Percentiles rank a stretch among this genome's conserved stretches.
These are phyloP conservation scores for Lagerstroemia fauriei DNA, from an alignment of 441 rosid genomes.

Conservation along the genomic window DNA sequence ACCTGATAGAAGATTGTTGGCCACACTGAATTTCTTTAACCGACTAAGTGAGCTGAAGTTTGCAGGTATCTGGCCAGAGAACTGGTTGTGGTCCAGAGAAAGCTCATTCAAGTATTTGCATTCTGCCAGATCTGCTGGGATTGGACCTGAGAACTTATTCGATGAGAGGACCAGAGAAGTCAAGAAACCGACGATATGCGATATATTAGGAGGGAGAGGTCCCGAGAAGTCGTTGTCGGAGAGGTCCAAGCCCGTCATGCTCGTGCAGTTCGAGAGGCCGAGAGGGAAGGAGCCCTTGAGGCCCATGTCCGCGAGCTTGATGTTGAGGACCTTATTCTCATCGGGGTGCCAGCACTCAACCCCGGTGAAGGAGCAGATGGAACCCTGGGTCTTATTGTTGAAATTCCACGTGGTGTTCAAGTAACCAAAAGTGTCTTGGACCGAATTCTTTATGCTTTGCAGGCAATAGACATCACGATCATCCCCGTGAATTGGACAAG, in stretches of 20 bases:
- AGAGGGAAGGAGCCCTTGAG: slow-evolving; percentile 65
- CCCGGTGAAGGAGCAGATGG: slow-evolving; percentile 63
- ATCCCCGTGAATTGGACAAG: slow-evolving; percentile 36
- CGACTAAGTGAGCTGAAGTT: slow-evolving; percentile 44
- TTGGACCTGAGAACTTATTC: slow-evolving; percentile 53
- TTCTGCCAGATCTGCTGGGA: slow-evolving; percentile 41
- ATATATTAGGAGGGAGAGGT: slow-evolving; percentile 44
- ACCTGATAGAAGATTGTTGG: slow-evolving; percentile 56
- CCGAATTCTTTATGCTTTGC: slow-evolving; percentile 31
- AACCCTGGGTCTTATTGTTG: slow-evolving; percentile 51
- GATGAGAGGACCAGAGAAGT: slow-evolving; percentile 58
- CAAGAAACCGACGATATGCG: background rate
- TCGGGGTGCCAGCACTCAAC: slow-evolving; percentile 83
- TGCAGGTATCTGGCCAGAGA: slow-evolving; percentile 56
- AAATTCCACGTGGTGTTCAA: slow-evolving; percentile 59
- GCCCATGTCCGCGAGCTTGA: slow-evolving; percentile 60
- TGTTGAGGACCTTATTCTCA: slow-evolving; percentile 65
- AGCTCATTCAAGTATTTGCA: slow-evolving; percentile 50
- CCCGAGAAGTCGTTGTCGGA: slow-evolving; percentile 62
- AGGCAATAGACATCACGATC: slow-evolving; percentile 46
- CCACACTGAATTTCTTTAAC: slow-evolving; percentile 46
- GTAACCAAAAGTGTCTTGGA: slow-evolving; percentile 47
- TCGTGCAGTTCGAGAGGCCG: slow-evolving; percentile 45
- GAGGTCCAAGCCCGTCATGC: slow-evolving; percentile 57
- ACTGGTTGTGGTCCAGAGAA: slow-evolving; percentile 52